phyloP scores from a whole-genome alignment of 148 eudicot species.

The Linanthus parryae region DNA sequence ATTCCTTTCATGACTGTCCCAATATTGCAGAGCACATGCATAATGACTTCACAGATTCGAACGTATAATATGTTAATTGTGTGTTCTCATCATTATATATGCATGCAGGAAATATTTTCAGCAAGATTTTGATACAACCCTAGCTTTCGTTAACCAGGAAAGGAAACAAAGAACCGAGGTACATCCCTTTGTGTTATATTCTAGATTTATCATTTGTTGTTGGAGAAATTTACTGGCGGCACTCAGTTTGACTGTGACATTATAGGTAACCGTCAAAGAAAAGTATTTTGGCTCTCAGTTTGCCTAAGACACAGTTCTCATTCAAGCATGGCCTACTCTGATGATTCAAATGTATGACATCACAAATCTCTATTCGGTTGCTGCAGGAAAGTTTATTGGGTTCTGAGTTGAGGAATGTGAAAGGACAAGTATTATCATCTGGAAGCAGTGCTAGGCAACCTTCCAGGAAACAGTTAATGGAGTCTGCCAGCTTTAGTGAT shows the following conservation, averaged over 20 bases:
- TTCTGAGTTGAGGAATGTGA: slow-evolving; percentile 54
- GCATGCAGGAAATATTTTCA: slow-evolving; percentile 70
- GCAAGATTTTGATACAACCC: slow-evolving; percentile 88
- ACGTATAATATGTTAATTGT: background rate
- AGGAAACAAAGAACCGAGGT: slow-evolving; percentile 93
- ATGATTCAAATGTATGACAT: no score
- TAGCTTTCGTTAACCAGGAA: slow-evolving; percentile 84
- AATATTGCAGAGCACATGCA: background rate
- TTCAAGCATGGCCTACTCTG: no score
- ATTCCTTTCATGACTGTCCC: background rate
- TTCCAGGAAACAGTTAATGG: slow-evolving; percentile 55
- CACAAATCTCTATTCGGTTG: background rate
- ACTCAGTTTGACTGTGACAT: no score
- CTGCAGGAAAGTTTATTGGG: slow-evolving; percentile 56
- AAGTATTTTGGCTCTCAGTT: no score
- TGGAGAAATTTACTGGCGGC: no score
- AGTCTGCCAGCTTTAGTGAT: slow-evolving; percentile 47
- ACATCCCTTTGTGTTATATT: slow-evolving; percentile 5
- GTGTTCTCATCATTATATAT: slow-evolving; percentile 7
- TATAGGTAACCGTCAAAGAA: no score
- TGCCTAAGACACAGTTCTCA: no score
- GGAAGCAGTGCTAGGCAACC: slow-evolving; percentile 61
- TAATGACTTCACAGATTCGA: background rate
- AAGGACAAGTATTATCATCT: slow-evolving; percentile 51
- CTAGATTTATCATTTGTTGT: background rate